phyloP scores from a whole-genome alignment of 2,329 filamentous ascomycete species.

The Hypoxylon sp. region DNA sequence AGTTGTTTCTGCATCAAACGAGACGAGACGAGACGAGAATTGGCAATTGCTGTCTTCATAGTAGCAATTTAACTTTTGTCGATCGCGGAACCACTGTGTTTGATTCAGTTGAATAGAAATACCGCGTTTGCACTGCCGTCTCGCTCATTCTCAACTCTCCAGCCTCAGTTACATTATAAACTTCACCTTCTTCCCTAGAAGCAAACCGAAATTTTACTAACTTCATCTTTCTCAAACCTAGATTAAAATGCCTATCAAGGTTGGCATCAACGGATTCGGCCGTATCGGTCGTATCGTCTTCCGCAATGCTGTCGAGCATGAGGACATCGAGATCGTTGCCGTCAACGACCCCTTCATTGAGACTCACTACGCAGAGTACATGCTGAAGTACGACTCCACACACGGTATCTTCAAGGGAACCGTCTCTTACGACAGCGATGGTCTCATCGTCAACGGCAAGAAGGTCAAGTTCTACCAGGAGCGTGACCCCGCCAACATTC shows the following conservation, averaged over 20 bases:
- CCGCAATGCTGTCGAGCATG: slow-evolving; percentile 95
- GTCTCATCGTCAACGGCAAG: slow-evolving; percentile 94
- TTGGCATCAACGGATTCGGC: slow-evolving; percentile 99
- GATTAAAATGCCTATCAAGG: slow-evolving; percentile 74
- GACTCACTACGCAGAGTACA: slow-evolving; percentile 97
- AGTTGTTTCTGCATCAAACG: slow-evolving; percentile 22
- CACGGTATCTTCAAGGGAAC: slow-evolving; percentile 97
- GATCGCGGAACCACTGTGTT: slow-evolving; percentile 12
- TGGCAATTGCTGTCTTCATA: slow-evolving; percentile 17
- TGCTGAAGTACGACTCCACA: slow-evolving; percentile 99
- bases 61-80: slow-evolving; percentile 10
- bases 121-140: slow-evolving; percentile 17
- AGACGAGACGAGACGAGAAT: slow-evolving; percentile 24
- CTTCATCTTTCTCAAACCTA: slow-evolving; percentile 16
- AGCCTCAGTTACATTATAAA: slow-evolving; percentile 7
- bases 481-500: slow-evolving; percentile 90
- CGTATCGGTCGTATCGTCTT: slow-evolving; percentile 99
- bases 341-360: slow-evolving; percentile 99
- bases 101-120: slow-evolving; percentile 36
- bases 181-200: background rate
- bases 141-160: slow-evolving; percentile 12
- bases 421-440: slow-evolving; percentile 77
- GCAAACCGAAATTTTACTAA: slow-evolving; percentile 30
- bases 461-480: slow-evolving; percentile 94
- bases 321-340: slow-evolving; percentile 91